Base-by-base conservation (phyloP, 805 yeast species). In the Saturnispora sanitii region DNA sequence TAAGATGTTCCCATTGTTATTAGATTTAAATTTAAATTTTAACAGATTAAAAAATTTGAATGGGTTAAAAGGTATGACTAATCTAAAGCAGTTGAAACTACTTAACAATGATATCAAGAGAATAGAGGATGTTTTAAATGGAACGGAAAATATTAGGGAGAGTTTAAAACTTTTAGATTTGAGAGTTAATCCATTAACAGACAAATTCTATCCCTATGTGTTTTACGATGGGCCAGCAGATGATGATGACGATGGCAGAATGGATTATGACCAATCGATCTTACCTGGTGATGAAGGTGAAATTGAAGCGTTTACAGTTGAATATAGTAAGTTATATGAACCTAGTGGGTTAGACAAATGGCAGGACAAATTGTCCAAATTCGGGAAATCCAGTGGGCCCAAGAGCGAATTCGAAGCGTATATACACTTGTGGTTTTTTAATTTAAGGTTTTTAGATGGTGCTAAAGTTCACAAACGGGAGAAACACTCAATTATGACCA, bases 161-260 rank as follows among this genome's bases (percentile, higher is more conserved):
- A 49, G 58, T 3, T 49, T 74, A 45, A 57, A 52, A 41, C 55
- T 62, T 7, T 49, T 74, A 15, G 80, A 74, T 50, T 42, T 72
- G 36, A 58, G 79, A 28, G 65, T 73, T 41, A 74, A 74, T 46
- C 70, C 75, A 13, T 44, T 71, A 21, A 72, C 67, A 32, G 55
- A 60, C 33, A 67, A 64, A 9, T 59, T 69, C 37, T 73, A 74
- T 50, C 77, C 80, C 1, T 72, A 65, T 48, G 74, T 74, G 2
- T 73, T 74, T 53, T 68, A 66, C 45, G 70, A 71, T 4, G 37
- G 43, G 19, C 19, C 4, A 6, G 19, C n/a, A 12, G 30, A 27
- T 15, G 17, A 45, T 9, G 15, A 25, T 16, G 13, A 29, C 9
- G 46, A 46, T 25, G 45, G 31, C 13, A 35, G 34, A 3, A 43